Evolutionary conservation across 1,139 yeast genomes (phyloP).

Genomic region (Ogataea hybrid): DNA sequence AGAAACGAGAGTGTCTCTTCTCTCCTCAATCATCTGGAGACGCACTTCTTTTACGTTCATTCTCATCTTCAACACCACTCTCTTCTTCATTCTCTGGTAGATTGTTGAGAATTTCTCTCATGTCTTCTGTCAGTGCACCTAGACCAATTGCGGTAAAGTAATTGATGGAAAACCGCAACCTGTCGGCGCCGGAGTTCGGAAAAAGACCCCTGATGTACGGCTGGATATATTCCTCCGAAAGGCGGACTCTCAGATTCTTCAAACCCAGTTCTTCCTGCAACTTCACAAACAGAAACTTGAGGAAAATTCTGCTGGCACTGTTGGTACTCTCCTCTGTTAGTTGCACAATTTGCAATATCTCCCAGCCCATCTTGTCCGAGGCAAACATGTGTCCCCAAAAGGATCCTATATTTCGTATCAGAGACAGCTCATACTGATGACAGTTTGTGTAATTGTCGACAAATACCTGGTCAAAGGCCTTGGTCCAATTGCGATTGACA

Average conservation of each 20-base stretch:
- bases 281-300: constrained; percentile 80
- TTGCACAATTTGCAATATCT: constrained; percentile 46
- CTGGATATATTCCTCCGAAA: constrained; percentile 50
- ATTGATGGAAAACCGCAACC: constrained; percentile 77
- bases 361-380: constrained; percentile 68
- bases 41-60: constrained; percentile 1
- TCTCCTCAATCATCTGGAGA: background rate
- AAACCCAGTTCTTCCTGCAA: constrained; percentile 77
- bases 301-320: constrained; percentile 76
- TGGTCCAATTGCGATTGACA: constrained; percentile 53
- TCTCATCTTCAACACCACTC: constrained; percentile 27
- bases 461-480: constrained; percentile 53
- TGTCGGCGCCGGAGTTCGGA: constrained; percentile 47
- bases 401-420: constrained; percentile 76
- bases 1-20: background rate
- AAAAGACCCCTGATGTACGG: constrained; percentile 50
- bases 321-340: constrained; percentile 74
- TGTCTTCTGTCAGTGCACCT: constrained; percentile 77
- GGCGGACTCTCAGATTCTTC: constrained; percentile 42
- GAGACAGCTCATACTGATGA: constrained; percentile 69
- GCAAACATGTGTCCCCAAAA: constrained; percentile 87
- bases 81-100: constrained; percentile 34
- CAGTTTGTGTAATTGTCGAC: constrained; percentile 53
- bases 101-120: constrained; percentile 58
- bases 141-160: constrained; percentile 91